Evolutionary conservation across 2,329 filamentous ascomycete species (phyloP), one percentile per base, ranked within the genome.

Genomic region (Xylaria sp.): DNA sequence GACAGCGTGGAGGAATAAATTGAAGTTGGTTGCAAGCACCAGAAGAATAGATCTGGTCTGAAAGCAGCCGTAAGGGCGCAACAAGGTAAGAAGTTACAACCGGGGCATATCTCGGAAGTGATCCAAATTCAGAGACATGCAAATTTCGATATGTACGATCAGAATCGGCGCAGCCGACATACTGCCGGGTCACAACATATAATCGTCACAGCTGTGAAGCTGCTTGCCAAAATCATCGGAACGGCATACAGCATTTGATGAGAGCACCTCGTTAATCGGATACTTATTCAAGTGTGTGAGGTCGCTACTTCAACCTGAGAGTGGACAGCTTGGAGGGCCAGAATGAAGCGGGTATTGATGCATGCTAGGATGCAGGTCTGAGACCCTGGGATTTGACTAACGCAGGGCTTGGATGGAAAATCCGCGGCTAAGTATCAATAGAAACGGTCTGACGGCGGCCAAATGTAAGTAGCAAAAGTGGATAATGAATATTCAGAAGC

Each of bases 211-310:
- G 60, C 43, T 34, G 34, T 43, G 28, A 45, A 25, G 60, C 20
- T 36, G 18, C 60, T 55, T 58, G 41, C 63, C 64, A 64, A 61
- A 45, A 64, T 59, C 45, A 28, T 25, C 58, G 52, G 13, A 23
- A 28, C 36, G 48, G 56, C 45, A 43, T 57, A 50, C 48, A 18
- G 52, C 34, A 45, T 57, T 34, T 30, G 34, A 48, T 43, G 36
- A 53, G 28, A 53, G 25, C 6, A 25, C 28, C 23, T 12, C 41
- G 13, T 12, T 36, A 20, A 43, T 41, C 43, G 56, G 60, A 34
- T 48, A 59, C 23, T 52, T 20, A 55, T 58, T 36, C 10, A 10
- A 52, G 36, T 55, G 45, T 48, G 18, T 46, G 52, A 52, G 25
- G 6, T 63, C 30, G 45, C 28, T 12, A 53, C 45, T 18, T 52